Conservation (phyloP, 2,329 filamentous ascomycete genomes). For the Ceratocystis ficicola region DNA sequence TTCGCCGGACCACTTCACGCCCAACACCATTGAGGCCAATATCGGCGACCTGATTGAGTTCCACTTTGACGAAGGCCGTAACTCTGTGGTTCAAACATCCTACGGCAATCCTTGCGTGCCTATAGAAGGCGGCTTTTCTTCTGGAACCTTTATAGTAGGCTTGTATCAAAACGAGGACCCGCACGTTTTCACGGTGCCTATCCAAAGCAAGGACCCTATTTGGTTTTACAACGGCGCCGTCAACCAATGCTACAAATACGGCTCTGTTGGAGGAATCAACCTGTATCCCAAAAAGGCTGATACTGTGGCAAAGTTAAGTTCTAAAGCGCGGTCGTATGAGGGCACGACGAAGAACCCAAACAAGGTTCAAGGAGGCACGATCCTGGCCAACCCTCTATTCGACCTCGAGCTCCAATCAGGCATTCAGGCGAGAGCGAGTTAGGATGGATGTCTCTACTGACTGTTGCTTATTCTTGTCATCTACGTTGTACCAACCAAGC, state of each 20-base stretch:
- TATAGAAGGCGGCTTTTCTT: constrained; percentile 25
- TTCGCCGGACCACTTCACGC: neutral
- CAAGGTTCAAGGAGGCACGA: too few species aligned
- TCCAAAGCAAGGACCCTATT: constrained; percentile 39
- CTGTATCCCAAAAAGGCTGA: too few species aligned
- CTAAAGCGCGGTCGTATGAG: too few species aligned
- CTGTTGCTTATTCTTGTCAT: too few species aligned
- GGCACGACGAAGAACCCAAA: too few species aligned
- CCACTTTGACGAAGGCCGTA: constrained; percentile 41
- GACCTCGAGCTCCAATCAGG: too few species aligned
- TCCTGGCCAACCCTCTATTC: too few species aligned
- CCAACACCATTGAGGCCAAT: constrained; percentile 30
- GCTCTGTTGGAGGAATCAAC: constrained; percentile 41
- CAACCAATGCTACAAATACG: constrained; percentile 30
- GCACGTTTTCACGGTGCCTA: neutral
- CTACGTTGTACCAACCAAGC: too few species aligned
- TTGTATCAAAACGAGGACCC: neutral
- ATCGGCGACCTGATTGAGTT: constrained; percentile 43
- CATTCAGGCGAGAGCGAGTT: too few species aligned
- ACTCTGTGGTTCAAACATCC: constrained; percentile 36
- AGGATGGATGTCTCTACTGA: too few species aligned
- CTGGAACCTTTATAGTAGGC: neutral
- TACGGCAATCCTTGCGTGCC: constrained; percentile 36
- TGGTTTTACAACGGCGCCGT: constrained; percentile 51
- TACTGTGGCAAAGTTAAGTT: too few species aligned